Base-by-base conservation (phyloP, 1,139 yeast species). In the Maudiozyma humilis region DNA sequence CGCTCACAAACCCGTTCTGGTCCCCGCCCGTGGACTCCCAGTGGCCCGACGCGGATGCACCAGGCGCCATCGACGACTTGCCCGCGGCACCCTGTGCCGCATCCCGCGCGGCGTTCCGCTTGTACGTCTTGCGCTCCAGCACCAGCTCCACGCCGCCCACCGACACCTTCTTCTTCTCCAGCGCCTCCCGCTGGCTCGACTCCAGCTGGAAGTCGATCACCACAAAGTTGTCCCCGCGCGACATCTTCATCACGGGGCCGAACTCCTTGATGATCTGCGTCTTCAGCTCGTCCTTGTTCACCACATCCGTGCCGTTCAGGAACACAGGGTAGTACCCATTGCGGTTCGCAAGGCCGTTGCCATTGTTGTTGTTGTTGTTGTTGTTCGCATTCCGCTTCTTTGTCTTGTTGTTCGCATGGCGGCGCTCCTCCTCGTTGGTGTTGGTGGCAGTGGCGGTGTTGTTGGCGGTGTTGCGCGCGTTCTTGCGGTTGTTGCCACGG, bases 121-220 rank as follows among this genome's bases (percentile, higher is more conserved):
- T 35, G 27, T 49, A 44, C 5, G 61, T 56, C 43, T 58, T 58
- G 20, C 60, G 52, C 36, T 56, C 60, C 44, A 58, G 41, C 38
- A 47, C 49, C 14, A 58, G 47, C 36, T 56, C 60, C 13, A 45
- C 47, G 33, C 50, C 54, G 30, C 56, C 56, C 19, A 58, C 46
- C 32, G 43, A 47, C 17, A 57, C 32, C 35, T 51, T 54, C 36
- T 53, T 55, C 33, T 47, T 55, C 27, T 59, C 63, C 19, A 60
- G 47, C 4, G 64, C 64, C 16, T 59, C 60, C 8, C 46, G 51
- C 48, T 59, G 63, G 41, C 60, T 55, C 14, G 53, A 42, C 39
- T 59, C 61, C 12, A 50, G 47, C 45, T 57, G 62, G 43, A 60
- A 60, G 47, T 60, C 64, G 25, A 57, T 56, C 10, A 60, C 63